Conservation (phyloP, 2,329 filamentous ascomycete genomes). For the Macrophomina phaseolina region DNA sequence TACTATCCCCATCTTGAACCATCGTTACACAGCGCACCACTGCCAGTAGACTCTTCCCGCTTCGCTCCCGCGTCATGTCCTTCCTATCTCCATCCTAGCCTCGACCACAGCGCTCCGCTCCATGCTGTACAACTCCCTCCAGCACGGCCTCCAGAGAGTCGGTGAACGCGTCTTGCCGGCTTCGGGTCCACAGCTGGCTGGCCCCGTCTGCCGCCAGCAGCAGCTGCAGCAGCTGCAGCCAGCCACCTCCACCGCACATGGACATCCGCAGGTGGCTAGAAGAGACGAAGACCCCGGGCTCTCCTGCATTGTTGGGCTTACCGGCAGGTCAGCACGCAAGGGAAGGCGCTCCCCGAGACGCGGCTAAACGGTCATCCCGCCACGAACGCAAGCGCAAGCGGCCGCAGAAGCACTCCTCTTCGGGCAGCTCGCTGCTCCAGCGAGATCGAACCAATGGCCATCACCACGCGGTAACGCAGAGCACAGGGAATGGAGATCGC, state of each 20-base stretch:
- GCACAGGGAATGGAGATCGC: slow-evolving; percentile 19
- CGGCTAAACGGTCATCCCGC: slow-evolving; percentile 28
- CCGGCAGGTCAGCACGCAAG: slow-evolving; percentile 35
- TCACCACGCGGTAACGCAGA: slow-evolving; percentile 9
- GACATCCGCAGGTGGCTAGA: slow-evolving; percentile 54
- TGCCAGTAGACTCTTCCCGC: slow-evolving; percentile 29
- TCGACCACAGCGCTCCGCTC: slow-evolving; percentile 18
- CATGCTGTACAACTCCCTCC: slow-evolving; percentile 38
- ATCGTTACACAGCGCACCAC: slow-evolving; percentile 37
- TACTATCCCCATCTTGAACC: slow-evolving; percentile 13
- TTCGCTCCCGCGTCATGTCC: slow-evolving; percentile 31
- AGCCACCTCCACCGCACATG: slow-evolving; percentile 39
- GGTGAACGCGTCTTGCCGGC: slow-evolving; percentile 26
- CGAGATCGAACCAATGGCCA: slow-evolving; percentile 17
- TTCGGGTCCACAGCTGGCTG: slow-evolving; percentile 30
- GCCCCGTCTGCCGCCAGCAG: slow-evolving; percentile 27
- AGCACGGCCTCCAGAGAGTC: slow-evolving; percentile 25
- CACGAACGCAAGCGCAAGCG: slow-evolving; percentile 38
- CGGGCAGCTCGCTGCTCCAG: slow-evolving; percentile 48
- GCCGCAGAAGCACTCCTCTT: slow-evolving; percentile 36
- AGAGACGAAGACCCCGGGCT: slow-evolving; percentile 42
- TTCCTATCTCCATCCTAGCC: slow-evolving; percentile 27
- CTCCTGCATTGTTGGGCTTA: slow-evolving; percentile 33
- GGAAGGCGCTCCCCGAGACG: slow-evolving; percentile 27
- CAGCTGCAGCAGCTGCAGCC: slow-evolving; percentile 15